Conservation (phyloP, 257 asterid species). For the Solanum clarkiae region DNA sequence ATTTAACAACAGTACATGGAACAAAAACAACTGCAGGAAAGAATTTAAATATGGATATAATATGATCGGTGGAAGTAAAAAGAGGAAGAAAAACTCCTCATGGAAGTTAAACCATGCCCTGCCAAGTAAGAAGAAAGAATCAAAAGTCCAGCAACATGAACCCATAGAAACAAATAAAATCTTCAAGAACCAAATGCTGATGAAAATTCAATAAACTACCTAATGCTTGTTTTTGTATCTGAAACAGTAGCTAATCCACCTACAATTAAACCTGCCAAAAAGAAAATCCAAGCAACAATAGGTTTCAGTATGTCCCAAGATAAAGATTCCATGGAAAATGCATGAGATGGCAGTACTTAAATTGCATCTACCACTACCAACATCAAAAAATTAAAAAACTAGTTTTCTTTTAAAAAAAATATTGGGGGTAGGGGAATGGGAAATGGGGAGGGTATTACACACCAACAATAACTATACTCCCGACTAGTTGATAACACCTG, state of each 20-base stretch:
- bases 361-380: neutral
- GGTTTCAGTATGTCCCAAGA: neutral
- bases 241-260: constrained; percentile 90
- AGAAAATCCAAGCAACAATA: neutral
- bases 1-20: neutral
- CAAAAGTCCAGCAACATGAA: neutral
- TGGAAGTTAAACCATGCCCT: constrained; percentile 99
- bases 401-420: no score
- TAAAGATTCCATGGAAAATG: neutral
- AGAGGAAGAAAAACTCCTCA: constrained; percentile 96
- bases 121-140: constrained; percentile 9
- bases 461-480: neutral
- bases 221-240: constrained; percentile 70
- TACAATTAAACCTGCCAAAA: constrained; percentile 64
- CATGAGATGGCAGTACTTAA: neutral
- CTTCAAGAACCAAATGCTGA: neutral
- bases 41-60: constrained; percentile 61
- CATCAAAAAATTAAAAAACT: neutral
- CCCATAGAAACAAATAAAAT: neutral
- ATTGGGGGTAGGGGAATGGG: no score
- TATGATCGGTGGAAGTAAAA: constrained; percentile 93
- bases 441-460: neutral
- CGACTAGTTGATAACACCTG: neutral
- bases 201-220: constrained; percentile 25
- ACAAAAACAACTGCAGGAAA: neutral